Conservation (phyloP, 2,329 filamentous ascomycete genomes). For the Stemphylium vesicarium region DNA sequence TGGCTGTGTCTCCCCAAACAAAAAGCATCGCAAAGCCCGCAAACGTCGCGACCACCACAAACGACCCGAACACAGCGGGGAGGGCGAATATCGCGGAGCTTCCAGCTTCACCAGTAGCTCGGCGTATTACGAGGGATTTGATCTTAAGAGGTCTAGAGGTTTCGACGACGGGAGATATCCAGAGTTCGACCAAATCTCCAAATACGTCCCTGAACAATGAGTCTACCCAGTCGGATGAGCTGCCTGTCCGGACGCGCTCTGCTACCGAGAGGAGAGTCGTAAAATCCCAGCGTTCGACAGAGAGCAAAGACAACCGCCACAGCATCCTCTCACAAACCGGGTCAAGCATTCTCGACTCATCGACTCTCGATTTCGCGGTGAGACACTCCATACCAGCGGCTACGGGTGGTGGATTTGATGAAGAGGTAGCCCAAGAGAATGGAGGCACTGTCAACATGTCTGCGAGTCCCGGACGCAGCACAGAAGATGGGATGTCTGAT, state of each 20-base stretch:
- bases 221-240: neutral
- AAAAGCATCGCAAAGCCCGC: conserved; percentile 1
- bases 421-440: conserved; percentile 9
- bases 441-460: conserved; percentile 3
- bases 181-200: conserved; percentile 12
- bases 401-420: conserved; percentile 17
- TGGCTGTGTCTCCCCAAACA: conserved; percentile 9
- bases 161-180: conserved; percentile 35
- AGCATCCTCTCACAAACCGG: conserved; percentile 36
- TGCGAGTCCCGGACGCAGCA: conserved; percentile 23
- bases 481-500: conserved; percentile 43
- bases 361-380: conserved; percentile 41
- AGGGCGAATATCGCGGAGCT: conserved; percentile 27
- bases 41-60: neutral
- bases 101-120: conserved; percentile 41
- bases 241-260: neutral
- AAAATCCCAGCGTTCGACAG: neutral
- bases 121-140: conserved; percentile 42
- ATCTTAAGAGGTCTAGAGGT: conserved; percentile 36
- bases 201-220: neutral
- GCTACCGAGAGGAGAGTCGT: neutral
- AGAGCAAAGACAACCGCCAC: conserved; percentile 17
- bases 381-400: conserved; percentile 40
- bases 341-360: conserved; percentile 38
- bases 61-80: neutral